Evolutionary conservation across 2,329 filamentous ascomycete genomes (phyloP), one percentile per base, ranked within the genome.

Genomic region (Fusarium irregulare): DNA sequence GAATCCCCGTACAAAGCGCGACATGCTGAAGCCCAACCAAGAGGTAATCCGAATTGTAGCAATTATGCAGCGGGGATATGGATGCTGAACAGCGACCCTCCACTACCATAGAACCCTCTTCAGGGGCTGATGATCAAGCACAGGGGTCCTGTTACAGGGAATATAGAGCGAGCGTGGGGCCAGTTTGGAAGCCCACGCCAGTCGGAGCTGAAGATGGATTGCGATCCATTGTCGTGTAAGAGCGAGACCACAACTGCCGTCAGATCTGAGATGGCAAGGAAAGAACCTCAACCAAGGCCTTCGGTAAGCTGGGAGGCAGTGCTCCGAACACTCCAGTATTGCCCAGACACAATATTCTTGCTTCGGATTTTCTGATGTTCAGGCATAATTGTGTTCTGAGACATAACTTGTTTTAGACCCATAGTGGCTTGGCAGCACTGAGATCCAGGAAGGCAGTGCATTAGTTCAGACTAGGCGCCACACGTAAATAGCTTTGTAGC

Each of bases 121-220:
- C 68, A 72, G 68, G 68, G 66, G 59, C 34, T 70, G 47, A 14
- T 53, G 49, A 66, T 56, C 60, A 66, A 59, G 68, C 45, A 49
- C 64, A 59, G 42, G 68, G 68, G 64, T 72, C 61, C 47, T 42
- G 55, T 50, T 56, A 57, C 51, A 63, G 54, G 54, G 60, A 10
- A 40, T 30, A 50, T 54, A 27, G 45, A 69, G 54, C 53, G 61
- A 55, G 41, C 58, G 60, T 47, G 50, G 56, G 49, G 34, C 48
- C 28, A 13, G 56, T n/a, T 49, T 51, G 28, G 21, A 40, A 37
- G 34, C 34, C 18, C 18, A 37, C n/a, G 30, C 53, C 42, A 51
- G 41, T 55, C 48, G 51, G 48, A 34, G 56, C 55, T 63, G 49
- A 49, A 44, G 34, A 41, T 42, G 21, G 41, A 59, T 53, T 59